Evolutionary conservation across 495 filamentous ascomycete genomes (phyloP).

Genomic region (Aspergillus asperescens): DNA sequence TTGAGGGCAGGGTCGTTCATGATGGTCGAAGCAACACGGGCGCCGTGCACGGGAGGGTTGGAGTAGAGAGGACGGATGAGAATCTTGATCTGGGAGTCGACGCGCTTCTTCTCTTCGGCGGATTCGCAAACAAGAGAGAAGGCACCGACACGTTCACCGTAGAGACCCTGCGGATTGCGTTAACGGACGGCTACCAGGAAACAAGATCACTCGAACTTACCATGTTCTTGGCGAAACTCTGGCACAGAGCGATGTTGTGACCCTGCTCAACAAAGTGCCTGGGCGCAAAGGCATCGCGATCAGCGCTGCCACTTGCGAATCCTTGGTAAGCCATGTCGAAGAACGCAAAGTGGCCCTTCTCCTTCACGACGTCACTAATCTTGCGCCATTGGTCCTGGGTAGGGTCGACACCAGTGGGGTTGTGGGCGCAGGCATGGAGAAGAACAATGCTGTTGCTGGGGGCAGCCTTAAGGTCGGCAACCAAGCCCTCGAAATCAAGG

Average conservation of each 20-base stretch:
- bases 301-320: slow-evolving; percentile 88
- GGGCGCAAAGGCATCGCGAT: slow-evolving; percentile 88
- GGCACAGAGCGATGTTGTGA: slow-evolving; percentile 80
- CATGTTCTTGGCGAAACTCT: slow-evolving; percentile 99
- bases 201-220: slow-evolving; percentile 34
- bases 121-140: slow-evolving; percentile 87
- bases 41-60: slow-evolving; percentile 94
- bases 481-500: slow-evolving; percentile 91
- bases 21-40: slow-evolving; percentile 88
- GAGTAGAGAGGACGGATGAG: slow-evolving; percentile 96
- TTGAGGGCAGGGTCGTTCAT: slow-evolving; percentile 83
- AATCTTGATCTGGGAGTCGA: slow-evolving; percentile 98
- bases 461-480: slow-evolving; percentile 84
- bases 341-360: slow-evolving; percentile 86
- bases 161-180: slow-evolving; percentile 62
- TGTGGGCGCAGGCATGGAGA: slow-evolving; percentile 96
- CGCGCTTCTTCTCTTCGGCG: slow-evolving; percentile 87
- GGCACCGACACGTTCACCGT: slow-evolving; percentile 95
- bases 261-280: slow-evolving; percentile 89
- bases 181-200: not conserved
- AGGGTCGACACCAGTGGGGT: slow-evolving; percentile 96
- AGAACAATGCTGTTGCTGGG: slow-evolving; percentile 83
- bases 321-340: slow-evolving; percentile 99
- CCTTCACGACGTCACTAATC: slow-evolving; percentile 86
- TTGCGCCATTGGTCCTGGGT: slow-evolving; percentile 87